Evolutionary conservation across 176 grass and related monocot genomes (phyloP), one percentile per base, ranked within the genome.

Genomic region (Themeda triandra): DNA sequence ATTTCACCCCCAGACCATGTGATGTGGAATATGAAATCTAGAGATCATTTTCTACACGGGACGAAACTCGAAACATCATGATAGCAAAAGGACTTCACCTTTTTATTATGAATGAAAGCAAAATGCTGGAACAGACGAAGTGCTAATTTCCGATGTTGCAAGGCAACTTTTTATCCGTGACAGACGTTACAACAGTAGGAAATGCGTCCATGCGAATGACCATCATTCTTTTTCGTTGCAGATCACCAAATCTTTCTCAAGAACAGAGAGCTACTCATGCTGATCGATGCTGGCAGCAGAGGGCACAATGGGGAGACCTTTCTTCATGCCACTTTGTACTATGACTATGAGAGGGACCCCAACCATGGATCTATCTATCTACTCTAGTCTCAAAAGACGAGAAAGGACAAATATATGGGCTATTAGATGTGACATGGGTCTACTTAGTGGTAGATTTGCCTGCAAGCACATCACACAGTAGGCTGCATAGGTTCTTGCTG

Each of bases 361-460:
- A 72, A 5, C 58, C 12, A 88, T 53, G 73, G 17, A 72, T 42
- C 68, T 44, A 44, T 42, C 68, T 44, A 44, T 8, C 51, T 54
- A 54, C 51, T 23, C 49, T 19, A 33, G 44, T 35, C 39, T 10
- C 69, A 39, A 81, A 81, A 75, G 44, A 32, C 31, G 40, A 71
- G 7, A 70, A 4, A 63, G 10, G 82, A 51, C 82, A 81, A 70
- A 81, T 53, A 81, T 89, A 85, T 81, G 77, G 87, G 77, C 70
- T 85, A 80, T 85, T 77, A 85, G 87, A 85, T 85, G 77, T 85
- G 77, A 77, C 87, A 62, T 24, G 69, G n/a, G 62, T 23, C 63
- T 75, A 82, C 78, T 87, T 86, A 68, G 78, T 53, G 64, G 78
- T 75, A 67, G 69, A 75, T 67, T 24, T 12, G 41, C 21, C 2